A percentile compares a stretch with the other conserved stretches of the same genome.
Evolutionary conservation across 345 rosid species (phyloP).

Genomic region (Brassica rapa): DNA sequence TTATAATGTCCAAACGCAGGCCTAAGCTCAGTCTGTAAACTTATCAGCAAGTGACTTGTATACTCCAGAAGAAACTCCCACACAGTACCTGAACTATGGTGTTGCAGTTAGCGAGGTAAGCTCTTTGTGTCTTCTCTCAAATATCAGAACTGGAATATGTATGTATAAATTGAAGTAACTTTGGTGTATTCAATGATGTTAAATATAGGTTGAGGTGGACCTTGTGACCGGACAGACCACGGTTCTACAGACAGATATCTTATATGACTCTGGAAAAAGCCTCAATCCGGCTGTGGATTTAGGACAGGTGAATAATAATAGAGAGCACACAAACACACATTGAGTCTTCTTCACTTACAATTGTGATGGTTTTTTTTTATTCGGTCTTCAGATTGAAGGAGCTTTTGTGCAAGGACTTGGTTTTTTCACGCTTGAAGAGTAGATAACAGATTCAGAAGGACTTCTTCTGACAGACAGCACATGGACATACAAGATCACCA

Average conservation of each 20-base stretch:
- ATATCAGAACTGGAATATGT: constrained; percentile 5
- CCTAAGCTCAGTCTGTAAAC: constrained; percentile 56
- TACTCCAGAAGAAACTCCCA: constrained; percentile 51
- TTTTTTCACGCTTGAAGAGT: constrained; percentile 87
- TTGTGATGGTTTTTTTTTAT: not conserved
- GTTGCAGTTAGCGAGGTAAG: constrained; percentile 94
- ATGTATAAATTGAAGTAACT: constrained; percentile 4
- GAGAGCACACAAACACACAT: not conserved
- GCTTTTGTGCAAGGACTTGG: constrained; percentile 95
- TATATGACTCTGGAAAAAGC: constrained; percentile 91
- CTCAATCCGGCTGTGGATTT: constrained; percentile 95
- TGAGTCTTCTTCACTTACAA: not conserved
- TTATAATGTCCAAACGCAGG: constrained; percentile 54
- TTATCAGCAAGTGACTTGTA: constrained; percentile 58
- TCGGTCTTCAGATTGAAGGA: constrained; percentile 76
- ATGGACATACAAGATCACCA: constrained; percentile 92
- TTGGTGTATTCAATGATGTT: constrained; percentile 10
- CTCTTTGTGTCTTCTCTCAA: constrained; percentile 12
- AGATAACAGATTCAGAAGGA: constrained; percentile 68
- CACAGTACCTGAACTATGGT: constrained; percentile 80
- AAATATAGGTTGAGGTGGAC: constrained; percentile 74
- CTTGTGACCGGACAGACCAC: constrained; percentile 81
- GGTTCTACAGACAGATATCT: constrained; percentile 73
- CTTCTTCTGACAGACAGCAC: constrained; percentile 71
- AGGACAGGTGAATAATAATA: constrained; percentile 68